Base-by-base conservation (phyloP, 352 stramenopile species). In the Globisporangium nodosum region DNA sequence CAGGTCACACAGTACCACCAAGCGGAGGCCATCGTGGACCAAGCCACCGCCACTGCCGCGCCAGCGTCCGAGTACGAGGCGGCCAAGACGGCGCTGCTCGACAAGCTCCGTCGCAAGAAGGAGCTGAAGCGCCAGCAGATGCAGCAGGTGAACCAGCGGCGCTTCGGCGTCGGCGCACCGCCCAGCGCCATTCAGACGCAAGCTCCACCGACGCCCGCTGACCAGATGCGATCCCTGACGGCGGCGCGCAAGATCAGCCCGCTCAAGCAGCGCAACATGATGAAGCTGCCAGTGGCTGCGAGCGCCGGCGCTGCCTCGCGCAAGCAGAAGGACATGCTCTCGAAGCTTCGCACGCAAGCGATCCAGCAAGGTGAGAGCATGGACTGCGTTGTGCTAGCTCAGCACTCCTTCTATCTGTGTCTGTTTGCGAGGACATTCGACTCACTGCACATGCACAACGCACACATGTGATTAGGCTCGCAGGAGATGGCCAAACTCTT, bases 401-500 rank as follows among this genome's bases (percentile, higher is more conserved):
- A 27, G 24, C 24, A 27, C 24, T 46, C 13, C 13, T 20, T 20
- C 7, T 46, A 5, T 12, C 13, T 12, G 13, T 12, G 13, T 3
- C 40, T 5, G 13, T 20, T 33, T 39, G 13, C 7, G 21, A 57
- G 7, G 24, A 27, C 24, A 12, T 33, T 21, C 30, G 43, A 46
- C 40, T 31, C 33, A 39, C 33, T 11, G 33, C 8, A 9, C 8
- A 9, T 9, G 33, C 9, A 13, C 8, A 13, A 9, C 33, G 8
- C 33, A 39, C 8, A 12, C 33, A 15, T 52, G 20, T 11, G 6
- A 21, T n/a, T 11, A 78, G 70, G 69, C 20, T 76, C 78, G 5
- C 65, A 85, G 45, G 71, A 73, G 16, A 81, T 81, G 66, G 85
- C 85, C 62, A 89, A 89, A 64, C 37, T 90, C 5, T 92, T 94